Percentiles rank a stretch among this genome's conserved stretches.
These are phyloP conservation scores for Mentha longifolia DNA, from an alignment of 257 asterid genomes.

Conservation along the genomic window DNA sequence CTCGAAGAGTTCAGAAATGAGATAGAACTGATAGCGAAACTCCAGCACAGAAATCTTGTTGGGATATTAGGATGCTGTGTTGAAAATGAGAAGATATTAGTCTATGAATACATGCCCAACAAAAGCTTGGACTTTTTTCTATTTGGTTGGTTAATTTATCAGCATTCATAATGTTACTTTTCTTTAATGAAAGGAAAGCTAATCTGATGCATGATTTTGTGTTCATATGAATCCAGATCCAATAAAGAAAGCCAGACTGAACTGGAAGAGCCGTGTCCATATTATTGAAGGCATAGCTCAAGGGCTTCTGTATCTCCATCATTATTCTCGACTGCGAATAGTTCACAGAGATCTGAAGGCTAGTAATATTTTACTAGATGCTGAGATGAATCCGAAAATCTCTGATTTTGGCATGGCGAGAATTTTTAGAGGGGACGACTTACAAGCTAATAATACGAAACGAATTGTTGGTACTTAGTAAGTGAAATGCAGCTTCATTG, in stretches of 20 bases:
- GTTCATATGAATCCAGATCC: background rate
- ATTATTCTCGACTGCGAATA: background rate
- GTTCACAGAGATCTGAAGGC: background rate
- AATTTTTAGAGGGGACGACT: background rate
- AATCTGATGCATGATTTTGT: too few relatives aligned
- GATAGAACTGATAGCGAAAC: background rate
- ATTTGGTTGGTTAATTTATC: slow-evolving; percentile 6
- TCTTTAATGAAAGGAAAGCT: too few relatives aligned
- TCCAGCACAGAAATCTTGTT: slow-evolving; percentile 11
- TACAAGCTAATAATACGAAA: background rate
- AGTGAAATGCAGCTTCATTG: background rate
- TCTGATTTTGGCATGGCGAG: slow-evolving; percentile 1
- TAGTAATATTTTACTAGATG: background rate
- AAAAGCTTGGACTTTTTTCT: slow-evolving; percentile 9
- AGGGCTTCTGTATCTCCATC: slow-evolving; percentile 8
- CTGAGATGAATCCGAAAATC: background rate
- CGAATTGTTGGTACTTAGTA: background rate
- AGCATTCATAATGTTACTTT: background rate
- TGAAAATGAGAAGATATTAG: background rate
- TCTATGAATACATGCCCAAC: slow-evolving; percentile 13
- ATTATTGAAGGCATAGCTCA: background rate
- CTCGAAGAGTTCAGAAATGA: slow-evolving; percentile 5
- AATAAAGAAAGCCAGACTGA: background rate
- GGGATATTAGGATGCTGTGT: slow-evolving; percentile 19
- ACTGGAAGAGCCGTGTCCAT: background rate